Percentiles rank a stretch among this genome's conserved stretches.
These are phyloP conservation scores for Populus tremula DNA, from an alignment of 345 rosid species.

Conservation along the genomic window DNA sequence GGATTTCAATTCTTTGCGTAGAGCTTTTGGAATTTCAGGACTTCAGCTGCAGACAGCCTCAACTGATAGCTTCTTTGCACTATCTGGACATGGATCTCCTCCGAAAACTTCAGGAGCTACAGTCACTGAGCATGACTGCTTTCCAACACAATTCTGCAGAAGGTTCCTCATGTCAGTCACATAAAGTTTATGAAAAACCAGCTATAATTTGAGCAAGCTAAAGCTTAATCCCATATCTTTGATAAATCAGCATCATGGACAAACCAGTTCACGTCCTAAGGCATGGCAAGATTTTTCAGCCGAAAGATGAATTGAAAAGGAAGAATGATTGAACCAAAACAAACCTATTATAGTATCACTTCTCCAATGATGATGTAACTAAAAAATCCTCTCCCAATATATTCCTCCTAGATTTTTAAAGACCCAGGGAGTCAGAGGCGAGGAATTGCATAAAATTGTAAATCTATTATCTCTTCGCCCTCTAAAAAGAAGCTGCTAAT, in stretches of 20 bases:
- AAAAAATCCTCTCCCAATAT: neutral
- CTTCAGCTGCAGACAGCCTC: slow-evolving; percentile 31
- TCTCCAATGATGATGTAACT: neutral
- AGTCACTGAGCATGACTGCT: slow-evolving; percentile 23
- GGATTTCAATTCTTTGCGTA: slow-evolving; percentile 18
- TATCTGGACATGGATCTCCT: slow-evolving; percentile 29
- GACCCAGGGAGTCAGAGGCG: neutral
- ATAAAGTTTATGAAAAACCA: neutral
- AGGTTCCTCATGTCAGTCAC: neutral
- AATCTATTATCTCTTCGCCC: neutral
- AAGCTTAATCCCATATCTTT: too few species aligned
- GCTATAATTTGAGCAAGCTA: too few species aligned
- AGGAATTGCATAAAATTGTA: neutral
- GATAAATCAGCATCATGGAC: too few species aligned
- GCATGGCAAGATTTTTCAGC: neutral
- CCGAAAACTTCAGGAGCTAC: slow-evolving; percentile 28
- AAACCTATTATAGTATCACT: too few species aligned
- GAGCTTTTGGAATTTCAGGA: neutral
- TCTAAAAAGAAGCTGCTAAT: neutral
- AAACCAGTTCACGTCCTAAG: too few species aligned
- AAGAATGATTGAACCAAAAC: too few species aligned
- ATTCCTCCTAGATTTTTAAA: neutral
- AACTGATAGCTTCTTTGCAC: slow-evolving; percentile 22
- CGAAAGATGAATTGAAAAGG: neutral
- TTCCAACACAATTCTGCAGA: slow-evolving; percentile 28